A percentile compares a stretch with the other conserved stretches of the same genome.
Evolutionary conservation across 1,284 basidiomycete genomes (phyloP).

Genomic region (Ceratobasidium papillatum): DNA sequence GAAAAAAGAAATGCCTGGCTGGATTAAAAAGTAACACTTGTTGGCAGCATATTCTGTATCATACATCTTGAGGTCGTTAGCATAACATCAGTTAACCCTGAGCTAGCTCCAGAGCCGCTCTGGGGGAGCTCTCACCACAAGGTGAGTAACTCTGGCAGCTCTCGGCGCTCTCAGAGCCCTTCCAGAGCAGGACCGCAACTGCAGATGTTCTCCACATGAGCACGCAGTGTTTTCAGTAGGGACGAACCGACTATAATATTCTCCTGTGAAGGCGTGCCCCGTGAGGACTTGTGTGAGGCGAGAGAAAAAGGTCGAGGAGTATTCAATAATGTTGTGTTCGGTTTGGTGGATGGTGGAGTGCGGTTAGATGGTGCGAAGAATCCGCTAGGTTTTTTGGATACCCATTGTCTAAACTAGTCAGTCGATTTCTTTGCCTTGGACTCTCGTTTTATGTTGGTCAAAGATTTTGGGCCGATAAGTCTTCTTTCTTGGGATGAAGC

Average conservation of each 20-base stretch:
- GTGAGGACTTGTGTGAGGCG: conserved; percentile 49
- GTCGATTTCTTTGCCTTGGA: not conserved
- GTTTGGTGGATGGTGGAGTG: conserved; percentile 47
- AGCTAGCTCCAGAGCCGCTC: too few relatives aligned
- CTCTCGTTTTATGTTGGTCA: conserved; percentile 44
- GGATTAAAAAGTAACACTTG: too few relatives aligned
- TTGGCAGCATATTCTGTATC: too few relatives aligned
- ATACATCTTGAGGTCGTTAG: too few relatives aligned
- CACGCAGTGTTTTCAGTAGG: not conserved
- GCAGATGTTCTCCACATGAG: not conserved
- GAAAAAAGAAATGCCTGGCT: too few relatives aligned
- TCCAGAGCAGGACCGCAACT: too few relatives aligned
- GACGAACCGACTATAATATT: conserved; percentile 7
- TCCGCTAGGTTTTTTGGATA: conserved; percentile 39
- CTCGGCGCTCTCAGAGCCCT: too few relatives aligned
- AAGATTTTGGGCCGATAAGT: conserved; percentile 13
- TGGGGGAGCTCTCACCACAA: too few relatives aligned
- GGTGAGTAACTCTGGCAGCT: too few relatives aligned
- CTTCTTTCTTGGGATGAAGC: conserved; percentile 42
- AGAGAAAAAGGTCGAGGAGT: conserved; percentile 47
- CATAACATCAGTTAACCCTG: too few relatives aligned
- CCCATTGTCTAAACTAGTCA: conserved; percentile 45
- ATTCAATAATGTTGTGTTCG: conserved; percentile 44
- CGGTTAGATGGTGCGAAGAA: conserved; percentile 48
- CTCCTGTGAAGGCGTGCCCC: conserved; percentile 45